Evolutionary conservation across 129 eudicot genomes (phyloP).

Genomic region (Ambrosia trifida): DNA sequence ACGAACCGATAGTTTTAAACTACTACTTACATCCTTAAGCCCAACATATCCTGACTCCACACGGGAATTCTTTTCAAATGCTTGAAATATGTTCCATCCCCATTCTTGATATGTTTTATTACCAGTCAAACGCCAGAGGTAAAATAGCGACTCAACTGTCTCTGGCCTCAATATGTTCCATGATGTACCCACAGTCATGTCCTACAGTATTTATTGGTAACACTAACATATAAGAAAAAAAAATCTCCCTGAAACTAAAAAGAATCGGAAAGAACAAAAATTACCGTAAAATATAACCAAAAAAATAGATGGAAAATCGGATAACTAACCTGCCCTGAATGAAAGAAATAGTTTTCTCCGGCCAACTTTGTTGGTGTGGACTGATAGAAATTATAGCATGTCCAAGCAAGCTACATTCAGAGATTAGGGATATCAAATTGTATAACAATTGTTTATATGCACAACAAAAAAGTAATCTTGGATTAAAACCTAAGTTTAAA

Average conservation of each 20-base stretch:
- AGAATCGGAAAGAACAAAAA: background rate
- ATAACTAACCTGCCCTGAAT: slow-evolving; percentile 78
- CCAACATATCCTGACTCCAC: slow-evolving; percentile 97
- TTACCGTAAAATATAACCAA: background rate
- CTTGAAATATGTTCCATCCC: slow-evolving; percentile 99
- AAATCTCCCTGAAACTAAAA: background rate
- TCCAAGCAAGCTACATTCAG: slow-evolving; percentile 92
- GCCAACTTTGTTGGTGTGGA: slow-evolving; percentile 98
- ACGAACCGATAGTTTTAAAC: background rate
- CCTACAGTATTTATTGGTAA: slow-evolving; percentile 47
- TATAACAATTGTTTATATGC: background rate
- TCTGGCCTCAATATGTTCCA: slow-evolving; percentile 99
- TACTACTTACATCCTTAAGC: slow-evolving; percentile 85
- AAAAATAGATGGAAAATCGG: background rate
- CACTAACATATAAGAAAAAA: slow-evolving; percentile 15
- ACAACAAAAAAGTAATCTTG: background rate
- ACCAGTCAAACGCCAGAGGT: slow-evolving; percentile 96
- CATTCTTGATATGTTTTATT: slow-evolving; percentile 97
- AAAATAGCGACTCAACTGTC: slow-evolving; percentile 94
- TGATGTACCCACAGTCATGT: slow-evolving; percentile 98
- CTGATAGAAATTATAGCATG: slow-evolving; percentile 95
- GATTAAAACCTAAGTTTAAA: too few species aligned
- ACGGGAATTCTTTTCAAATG: slow-evolving; percentile 94
- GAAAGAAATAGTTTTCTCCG: slow-evolving; percentile 93
- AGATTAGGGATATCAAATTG: slow-evolving; percentile 12